A percentile compares a stretch with the other conserved stretches of the same genome.
Conservation (phyloP, 441 rosid species). For the Manihot esculenta region DNA sequence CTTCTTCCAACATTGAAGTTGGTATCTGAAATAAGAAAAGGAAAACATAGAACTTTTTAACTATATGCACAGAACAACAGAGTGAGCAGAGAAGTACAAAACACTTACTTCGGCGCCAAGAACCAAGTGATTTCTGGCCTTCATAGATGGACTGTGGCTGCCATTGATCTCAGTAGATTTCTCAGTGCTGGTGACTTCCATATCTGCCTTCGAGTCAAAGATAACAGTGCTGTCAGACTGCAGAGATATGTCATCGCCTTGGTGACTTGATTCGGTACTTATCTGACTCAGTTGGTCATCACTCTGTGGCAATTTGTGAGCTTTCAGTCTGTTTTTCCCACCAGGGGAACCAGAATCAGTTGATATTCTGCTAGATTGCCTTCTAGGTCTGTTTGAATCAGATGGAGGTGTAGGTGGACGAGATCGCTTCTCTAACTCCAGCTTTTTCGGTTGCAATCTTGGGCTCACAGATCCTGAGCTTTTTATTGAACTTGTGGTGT, state of each 20-base stretch:
- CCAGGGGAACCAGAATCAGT: constrained; percentile 51
- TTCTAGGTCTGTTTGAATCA: constrained; percentile 56
- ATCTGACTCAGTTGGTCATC: constrained; percentile 68
- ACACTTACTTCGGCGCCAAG: constrained; percentile 46
- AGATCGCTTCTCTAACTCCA: constrained; percentile 58
- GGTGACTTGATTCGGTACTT: constrained; percentile 60
- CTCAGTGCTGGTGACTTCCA: constrained; percentile 45
- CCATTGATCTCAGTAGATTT: constrained; percentile 26
- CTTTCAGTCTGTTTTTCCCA: constrained; percentile 43
- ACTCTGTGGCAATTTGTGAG: constrained; percentile 40
- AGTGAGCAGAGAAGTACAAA: constrained; percentile 17
- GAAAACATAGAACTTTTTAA: constrained; percentile 10
- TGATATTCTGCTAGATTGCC: constrained; percentile 42
- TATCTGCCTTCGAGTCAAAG: constrained; percentile 38
- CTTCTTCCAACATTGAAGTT: constrained; percentile 43
- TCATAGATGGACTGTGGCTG: constrained; percentile 36
- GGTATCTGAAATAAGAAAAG: constrained; percentile 41
- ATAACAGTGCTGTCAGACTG: constrained; percentile 50
- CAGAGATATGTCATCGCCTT: constrained; percentile 50
- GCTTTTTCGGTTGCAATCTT: constrained; percentile 66
- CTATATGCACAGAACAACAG: constrained; percentile 18
- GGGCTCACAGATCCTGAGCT: constrained; percentile 63
- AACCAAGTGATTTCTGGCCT: constrained; percentile 34
- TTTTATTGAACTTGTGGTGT: constrained; percentile 37
- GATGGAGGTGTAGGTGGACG: constrained; percentile 80